Percentiles rank a stretch among this genome's conserved stretches.
These are phyloP conservation scores for Septoria linicola DNA, from an alignment of 2,329 filamentous ascomycete species.

Conservation along the genomic window DNA sequence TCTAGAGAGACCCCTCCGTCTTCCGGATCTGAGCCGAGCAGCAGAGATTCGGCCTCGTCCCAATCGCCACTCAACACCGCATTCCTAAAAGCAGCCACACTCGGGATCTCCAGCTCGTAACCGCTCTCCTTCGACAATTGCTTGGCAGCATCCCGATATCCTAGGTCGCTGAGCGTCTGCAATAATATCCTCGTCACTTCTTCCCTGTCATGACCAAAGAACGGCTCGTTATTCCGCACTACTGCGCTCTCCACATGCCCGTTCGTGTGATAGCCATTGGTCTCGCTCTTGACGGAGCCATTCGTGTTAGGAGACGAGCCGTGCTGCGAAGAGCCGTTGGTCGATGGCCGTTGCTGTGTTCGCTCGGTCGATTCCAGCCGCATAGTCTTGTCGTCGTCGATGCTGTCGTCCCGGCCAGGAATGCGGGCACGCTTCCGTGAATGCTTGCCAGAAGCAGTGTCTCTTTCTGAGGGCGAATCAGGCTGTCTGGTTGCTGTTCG, in stretches of 20 bases:
- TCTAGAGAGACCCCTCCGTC: slow-evolving; percentile 44
- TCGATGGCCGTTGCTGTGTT: slow-evolving; percentile 41
- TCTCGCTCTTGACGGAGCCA: slow-evolving; percentile 42
- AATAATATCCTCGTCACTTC: slow-evolving; percentile 92
- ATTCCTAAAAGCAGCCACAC: slow-evolving; percentile 79
- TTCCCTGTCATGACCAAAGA: slow-evolving; percentile 84
- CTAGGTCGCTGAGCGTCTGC: slow-evolving; percentile 84
- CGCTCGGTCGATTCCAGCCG: slow-evolving; percentile 42
- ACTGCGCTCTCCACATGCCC: slow-evolving; percentile 32
- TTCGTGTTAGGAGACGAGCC: slow-evolving; percentile 42
- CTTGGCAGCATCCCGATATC: slow-evolving; percentile 74
- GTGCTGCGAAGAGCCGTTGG: slow-evolving; percentile 39
- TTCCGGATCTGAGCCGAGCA: slow-evolving; percentile 55
- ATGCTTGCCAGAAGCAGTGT: slow-evolving; percentile 32
- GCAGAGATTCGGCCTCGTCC: slow-evolving; percentile 77
- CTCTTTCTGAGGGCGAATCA: slow-evolving; percentile 20
- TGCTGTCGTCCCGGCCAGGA: slow-evolving; percentile 32
- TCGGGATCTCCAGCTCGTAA: slow-evolving; percentile 79
- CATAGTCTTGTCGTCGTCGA: slow-evolving; percentile 45
- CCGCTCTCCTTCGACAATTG: slow-evolving; percentile 78
- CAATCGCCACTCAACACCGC: slow-evolving; percentile 80
- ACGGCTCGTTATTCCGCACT: slow-evolving; percentile 47
- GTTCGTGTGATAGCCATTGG: slow-evolving; percentile 47
- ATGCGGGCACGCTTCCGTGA: slow-evolving; percentile 45
- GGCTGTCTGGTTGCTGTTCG: slow-evolving; percentile 26